Conservation (phyloP, 2,329 filamentous ascomycete genomes). For the Trichoderma sp. region DNA sequence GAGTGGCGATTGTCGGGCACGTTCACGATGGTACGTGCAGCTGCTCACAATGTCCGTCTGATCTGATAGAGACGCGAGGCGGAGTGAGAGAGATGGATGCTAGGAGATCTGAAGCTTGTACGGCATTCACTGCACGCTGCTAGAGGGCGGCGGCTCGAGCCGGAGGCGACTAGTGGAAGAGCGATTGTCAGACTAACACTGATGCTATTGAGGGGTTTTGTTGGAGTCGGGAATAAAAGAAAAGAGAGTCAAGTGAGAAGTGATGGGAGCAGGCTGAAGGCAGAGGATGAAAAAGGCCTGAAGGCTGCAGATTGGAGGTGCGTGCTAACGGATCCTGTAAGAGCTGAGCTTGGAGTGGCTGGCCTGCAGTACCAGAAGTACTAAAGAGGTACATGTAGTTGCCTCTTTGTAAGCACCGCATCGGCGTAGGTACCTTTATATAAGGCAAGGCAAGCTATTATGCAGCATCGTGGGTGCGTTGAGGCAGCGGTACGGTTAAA, state of each 20-base stretch:
- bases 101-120: background rate
- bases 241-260: background rate
- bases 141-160: background rate
- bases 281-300: background rate
- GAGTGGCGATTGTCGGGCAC: background rate
- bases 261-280: background rate
- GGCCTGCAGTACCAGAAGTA: background rate
- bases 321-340: background rate
- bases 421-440: no score
- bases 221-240: background rate
- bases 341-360: background rate
- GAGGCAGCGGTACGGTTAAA: no score
- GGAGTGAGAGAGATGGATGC: no score
- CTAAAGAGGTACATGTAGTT: background rate
- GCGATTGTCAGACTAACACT: background rate
- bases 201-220: background rate
- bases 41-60: constrained; percentile 1
- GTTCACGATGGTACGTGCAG: constrained; percentile 13
- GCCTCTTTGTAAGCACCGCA: no score
- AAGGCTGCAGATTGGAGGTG: background rate
- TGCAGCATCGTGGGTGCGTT: background rate
- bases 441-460: background rate
- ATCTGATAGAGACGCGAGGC: background rate
- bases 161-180: background rate
- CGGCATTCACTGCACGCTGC: background rate